phyloP scores from a whole-genome alignment of 2,329 filamentous ascomycete species.

The Clonostachys byssicola region DNA sequence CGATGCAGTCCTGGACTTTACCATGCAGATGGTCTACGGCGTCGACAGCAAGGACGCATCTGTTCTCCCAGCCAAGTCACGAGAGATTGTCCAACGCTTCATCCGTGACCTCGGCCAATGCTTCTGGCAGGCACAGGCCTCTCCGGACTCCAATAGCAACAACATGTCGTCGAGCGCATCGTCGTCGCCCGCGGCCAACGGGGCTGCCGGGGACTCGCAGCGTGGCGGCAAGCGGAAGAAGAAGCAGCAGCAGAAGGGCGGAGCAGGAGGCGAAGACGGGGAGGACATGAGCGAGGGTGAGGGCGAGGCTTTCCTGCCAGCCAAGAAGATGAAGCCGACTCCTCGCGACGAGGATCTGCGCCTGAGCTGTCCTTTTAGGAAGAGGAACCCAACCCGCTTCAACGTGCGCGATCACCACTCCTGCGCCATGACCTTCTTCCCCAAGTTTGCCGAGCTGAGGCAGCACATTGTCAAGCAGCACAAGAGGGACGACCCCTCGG shows the following conservation, averaged over 20 bases:
- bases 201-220: conserved; percentile 9
- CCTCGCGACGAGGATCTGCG: conserved; percentile 28
- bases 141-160: conserved; percentile 17
- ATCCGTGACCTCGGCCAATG: conserved; percentile 23
- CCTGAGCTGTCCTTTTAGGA: conserved; percentile 37
- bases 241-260: conserved; percentile 8
- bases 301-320: conserved; percentile 15
- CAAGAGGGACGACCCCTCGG: conserved; percentile 32
- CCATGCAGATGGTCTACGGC: conserved; percentile 29
- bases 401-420: conserved; percentile 39
- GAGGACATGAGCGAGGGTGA: conserved; percentile 28
- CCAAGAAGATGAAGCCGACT: conserved; percentile 22
- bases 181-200: conserved; percentile 1
- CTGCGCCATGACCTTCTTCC: conserved; percentile 37
- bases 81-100: conserved; percentile 22
- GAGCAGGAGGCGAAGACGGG: conserved; percentile 13
- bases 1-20: conserved; percentile 25
- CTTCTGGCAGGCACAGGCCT: conserved; percentile 16
- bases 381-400: conserved; percentile 37
- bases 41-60: conserved; percentile 25
- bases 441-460: conserved; percentile 33
- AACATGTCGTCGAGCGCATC: conserved; percentile 23
- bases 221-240: conserved; percentile 28
- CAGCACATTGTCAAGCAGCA: conserved; percentile 38
- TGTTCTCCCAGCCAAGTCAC: conserved; percentile 17